phyloP scores from a whole-genome alignment of 352 stramenopile genomes.

The Aphanomyces invadans region DNA sequence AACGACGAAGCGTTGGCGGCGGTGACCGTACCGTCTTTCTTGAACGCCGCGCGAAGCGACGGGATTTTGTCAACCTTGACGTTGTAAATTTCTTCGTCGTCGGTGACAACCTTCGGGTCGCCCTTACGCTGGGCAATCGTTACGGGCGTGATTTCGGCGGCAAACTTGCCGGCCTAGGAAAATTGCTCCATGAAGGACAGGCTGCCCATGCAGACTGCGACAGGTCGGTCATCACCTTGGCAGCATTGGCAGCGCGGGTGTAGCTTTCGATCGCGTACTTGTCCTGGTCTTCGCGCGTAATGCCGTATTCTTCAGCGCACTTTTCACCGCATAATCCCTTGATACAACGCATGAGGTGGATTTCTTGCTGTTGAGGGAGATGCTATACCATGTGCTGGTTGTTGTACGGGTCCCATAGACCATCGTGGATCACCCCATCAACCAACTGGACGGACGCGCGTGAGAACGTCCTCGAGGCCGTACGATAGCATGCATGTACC shows the following conservation, averaged over 20 bases:
- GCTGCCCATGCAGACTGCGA: too few relatives aligned
- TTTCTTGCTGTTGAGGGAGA: not conserved
- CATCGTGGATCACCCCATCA: slow-evolving; percentile 92
- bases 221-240: too few relatives aligned
- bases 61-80: slow-evolving; percentile 84
- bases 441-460: slow-evolving; percentile 37
- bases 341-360: slow-evolving; percentile 31
- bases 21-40: slow-evolving; percentile 88
- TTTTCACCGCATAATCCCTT: slow-evolving; percentile 90
- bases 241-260: slow-evolving; percentile 54
- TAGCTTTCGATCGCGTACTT: slow-evolving; percentile 89
- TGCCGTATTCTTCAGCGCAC: slow-evolving; percentile 74
- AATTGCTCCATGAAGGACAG: not conserved
- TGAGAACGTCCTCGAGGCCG: slow-evolving; percentile 37
- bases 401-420: slow-evolving; percentile 97
- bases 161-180: slow-evolving; percentile 57
- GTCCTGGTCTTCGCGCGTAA: slow-evolving; percentile 91
- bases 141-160: slow-evolving; percentile 77
- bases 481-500: slow-evolving; percentile 27
- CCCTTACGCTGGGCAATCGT: slow-evolving; percentile 48
- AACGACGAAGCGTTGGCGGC: slow-evolving; percentile 92
- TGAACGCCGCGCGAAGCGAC: slow-evolving; percentile 87
- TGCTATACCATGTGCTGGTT: slow-evolving; percentile 78
- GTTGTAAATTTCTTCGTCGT: slow-evolving; percentile 87
- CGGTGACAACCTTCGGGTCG: slow-evolving; percentile 30